Evolutionary conservation across 2,329 filamentous ascomycete species (phyloP), one percentile per base, ranked within the genome.

Genomic region (Trichoderma oligosporum): DNA sequence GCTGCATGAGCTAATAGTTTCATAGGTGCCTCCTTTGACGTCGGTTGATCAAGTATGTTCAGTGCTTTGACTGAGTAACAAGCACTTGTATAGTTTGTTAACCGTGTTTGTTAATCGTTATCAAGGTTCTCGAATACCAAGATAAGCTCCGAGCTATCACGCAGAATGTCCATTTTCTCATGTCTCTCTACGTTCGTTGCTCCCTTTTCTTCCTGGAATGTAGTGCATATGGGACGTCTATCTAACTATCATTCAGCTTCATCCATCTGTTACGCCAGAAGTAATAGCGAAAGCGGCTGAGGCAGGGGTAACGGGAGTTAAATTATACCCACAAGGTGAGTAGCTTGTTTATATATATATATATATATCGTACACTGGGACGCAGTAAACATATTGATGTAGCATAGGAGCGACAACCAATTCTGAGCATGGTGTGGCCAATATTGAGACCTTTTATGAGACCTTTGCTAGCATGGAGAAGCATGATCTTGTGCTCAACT

Each of bases 391-490:
- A 58, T 5, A 27, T 59, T 67, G 47, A 67, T 56, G 47, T 45
- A 14, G 6, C 29, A 2, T 27, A 73, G 82, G 83, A 8, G 81
- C 83, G 2, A 87, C 84, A 2, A 87, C 84, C 46, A 87, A 87
- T 71, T 86, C 83, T 20, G 78, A 82, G 46, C 83, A 82, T 24
- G 89, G 89, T 11, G 88, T 92, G 22, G 76, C 87, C 14, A 82
- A 84, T 57, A 83, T 89, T 66, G 83, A 85, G 60, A 74, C 79
- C 29, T 93, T 90, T 74, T 88, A 88, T 68, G 82, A 84, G 6
- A 88, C 93, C 12, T 96, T 97, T 68, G 82, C 80, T n/a, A 88
- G 89, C 62, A 97, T 97, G 92, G 88, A 96, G 69, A 76, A 85
- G 59, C 83, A 91, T 63, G 85, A 86, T 63, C 9, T 49, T 63